Evolutionary conservation across 495 filamentous ascomycete genomes (phyloP).

Genomic region (Talaromyces trachyspermus): DNA sequence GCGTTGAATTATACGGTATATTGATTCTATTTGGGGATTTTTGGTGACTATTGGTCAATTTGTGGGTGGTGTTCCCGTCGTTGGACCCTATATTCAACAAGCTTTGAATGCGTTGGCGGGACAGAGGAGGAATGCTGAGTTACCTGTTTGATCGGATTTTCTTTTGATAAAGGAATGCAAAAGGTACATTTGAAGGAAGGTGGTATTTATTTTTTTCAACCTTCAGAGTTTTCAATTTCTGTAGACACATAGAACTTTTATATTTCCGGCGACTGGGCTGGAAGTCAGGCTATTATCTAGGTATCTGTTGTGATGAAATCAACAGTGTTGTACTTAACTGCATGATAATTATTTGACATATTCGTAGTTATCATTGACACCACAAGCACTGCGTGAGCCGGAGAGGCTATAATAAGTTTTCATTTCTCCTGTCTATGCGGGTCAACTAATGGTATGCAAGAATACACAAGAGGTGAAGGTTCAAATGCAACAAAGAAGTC

Average conservation of each 20-base stretch:
- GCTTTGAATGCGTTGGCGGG: conserved; percentile 57
- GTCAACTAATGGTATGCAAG: too few species aligned
- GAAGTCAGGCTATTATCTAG: too few species aligned
- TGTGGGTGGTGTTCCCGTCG: conserved; percentile 72
- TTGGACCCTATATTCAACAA: conserved; percentile 74
- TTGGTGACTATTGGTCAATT: conserved; percentile 87
- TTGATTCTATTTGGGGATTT: conserved; percentile 90
- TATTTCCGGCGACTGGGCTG: too few species aligned
- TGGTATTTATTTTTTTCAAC: too few species aligned
- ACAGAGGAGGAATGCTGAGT: conserved; percentile 61
- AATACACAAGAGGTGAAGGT: too few species aligned
- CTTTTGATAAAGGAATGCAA: too few species aligned
- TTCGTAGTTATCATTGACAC: not conserved
- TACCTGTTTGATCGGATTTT: conserved; percentile 54
- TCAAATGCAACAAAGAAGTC: too few species aligned
- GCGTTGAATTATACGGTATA: conserved; percentile 87
- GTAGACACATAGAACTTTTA: not conserved
- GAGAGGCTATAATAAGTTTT: not conserved
- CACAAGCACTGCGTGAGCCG: too few species aligned
- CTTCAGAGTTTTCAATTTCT: not conserved
- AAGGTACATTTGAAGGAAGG: too few species aligned
- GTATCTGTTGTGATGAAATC: conserved; percentile 5
- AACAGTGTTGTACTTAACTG: too few species aligned
- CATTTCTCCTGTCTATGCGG: not conserved
- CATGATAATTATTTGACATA: too few species aligned